Conservation (phyloP, 2,329 filamentous ascomycete species). For the Ophiostoma tasmaniense region DNA sequence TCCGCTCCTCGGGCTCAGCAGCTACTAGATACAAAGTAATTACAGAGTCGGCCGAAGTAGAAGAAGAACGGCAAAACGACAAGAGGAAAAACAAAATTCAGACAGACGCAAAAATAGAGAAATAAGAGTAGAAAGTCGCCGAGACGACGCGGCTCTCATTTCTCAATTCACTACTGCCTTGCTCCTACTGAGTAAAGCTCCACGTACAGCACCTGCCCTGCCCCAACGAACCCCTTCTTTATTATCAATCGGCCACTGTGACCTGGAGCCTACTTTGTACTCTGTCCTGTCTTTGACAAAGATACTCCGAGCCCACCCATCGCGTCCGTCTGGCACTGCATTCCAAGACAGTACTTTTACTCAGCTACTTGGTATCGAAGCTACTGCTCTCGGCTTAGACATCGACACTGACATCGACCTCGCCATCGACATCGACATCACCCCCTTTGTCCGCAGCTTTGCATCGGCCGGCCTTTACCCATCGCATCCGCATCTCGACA, state of each 20-base stretch:
- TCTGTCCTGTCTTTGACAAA: background rate
- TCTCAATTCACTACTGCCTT: slow-evolving; percentile 1
- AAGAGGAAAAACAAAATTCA: background rate
- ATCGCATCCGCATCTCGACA: background rate
- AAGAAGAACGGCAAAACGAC: background rate
- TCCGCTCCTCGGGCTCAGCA: background rate
- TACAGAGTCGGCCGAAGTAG: background rate
- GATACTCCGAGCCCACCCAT: background rate
- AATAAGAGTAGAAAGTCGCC: background rate
- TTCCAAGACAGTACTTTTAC: too few species aligned
- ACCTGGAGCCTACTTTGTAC: background rate
- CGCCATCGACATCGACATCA: background rate
- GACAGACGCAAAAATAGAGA: slow-evolving; percentile 3
- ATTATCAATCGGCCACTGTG: slow-evolving; percentile 7
- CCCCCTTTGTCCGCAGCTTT: background rate
- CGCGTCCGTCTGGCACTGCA: background rate
- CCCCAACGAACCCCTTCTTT: slow-evolving; percentile 8
- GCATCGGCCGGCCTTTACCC: background rate
- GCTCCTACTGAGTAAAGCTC: background rate
- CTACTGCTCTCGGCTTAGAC: background rate
- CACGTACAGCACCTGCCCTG: background rate
- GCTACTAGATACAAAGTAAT: background rate
- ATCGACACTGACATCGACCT: background rate
- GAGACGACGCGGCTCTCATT: slow-evolving; percentile 16
- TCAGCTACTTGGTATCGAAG: background rate